These are phyloP conservation scores for Arthrobotrys entomopaga DNA, from an alignment of 2,329 filamentous ascomycete genomes.

Conservation along the genomic window DNA sequence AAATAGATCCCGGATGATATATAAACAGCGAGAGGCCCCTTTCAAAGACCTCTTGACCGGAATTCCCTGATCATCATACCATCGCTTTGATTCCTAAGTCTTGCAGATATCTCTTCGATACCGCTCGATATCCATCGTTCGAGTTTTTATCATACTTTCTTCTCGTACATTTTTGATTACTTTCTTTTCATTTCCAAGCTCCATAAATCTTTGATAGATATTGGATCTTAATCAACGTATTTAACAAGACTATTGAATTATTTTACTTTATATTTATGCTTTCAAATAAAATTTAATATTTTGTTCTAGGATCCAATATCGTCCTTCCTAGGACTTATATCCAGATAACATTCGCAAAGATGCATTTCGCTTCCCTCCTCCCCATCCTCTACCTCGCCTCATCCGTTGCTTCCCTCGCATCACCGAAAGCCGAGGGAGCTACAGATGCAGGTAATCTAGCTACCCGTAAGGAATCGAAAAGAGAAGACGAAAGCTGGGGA, in stretches of 20 bases:
- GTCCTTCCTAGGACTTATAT: not conserved
- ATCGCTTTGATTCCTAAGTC: too few relatives aligned
- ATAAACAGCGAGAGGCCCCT: too few relatives aligned
- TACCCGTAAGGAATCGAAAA: slow-evolving; percentile 1
- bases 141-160: not conserved
- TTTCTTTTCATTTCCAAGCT: not conserved
- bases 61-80: too few relatives aligned
- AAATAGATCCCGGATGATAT: too few relatives aligned
- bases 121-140: not conserved
- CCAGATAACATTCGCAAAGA: not conserved
- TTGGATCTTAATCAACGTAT: not conserved
- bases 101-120: too few relatives aligned
- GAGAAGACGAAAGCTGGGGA: slow-evolving; percentile 2
- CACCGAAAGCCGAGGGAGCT: not conserved
- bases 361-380: slow-evolving; percentile 17
- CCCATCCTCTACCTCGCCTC: slow-evolving; percentile 23
- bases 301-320: not conserved
- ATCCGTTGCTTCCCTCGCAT: slow-evolving; percentile 13
- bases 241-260: not conserved
- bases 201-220: slow-evolving; percentile 29
- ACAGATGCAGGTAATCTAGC: slow-evolving; percentile 11
- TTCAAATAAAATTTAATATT: not conserved
- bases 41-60: too few relatives aligned
- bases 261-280: slow-evolving; percentile 2
- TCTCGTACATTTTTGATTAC: not conserved